Conservation (phyloP, 2,329 filamentous ascomycete species). For the Alternaria sp. region DNA sequence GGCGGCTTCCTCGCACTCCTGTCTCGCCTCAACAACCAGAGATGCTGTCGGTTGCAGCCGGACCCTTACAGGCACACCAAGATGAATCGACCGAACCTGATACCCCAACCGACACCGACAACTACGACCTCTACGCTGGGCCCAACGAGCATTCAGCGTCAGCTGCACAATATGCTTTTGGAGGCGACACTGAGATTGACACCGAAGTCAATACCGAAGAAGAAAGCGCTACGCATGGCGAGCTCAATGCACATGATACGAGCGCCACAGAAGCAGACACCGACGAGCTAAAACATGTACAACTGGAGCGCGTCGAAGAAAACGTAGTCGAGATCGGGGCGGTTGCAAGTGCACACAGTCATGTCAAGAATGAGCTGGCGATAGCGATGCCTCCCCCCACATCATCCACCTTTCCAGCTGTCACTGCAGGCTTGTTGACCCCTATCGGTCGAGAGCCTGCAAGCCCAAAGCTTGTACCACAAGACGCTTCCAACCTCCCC, state of each 20-base stretch:
- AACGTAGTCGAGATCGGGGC: background rate
- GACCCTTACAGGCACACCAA: background rate
- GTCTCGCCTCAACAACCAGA: constrained; percentile 32
- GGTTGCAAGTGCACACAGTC: background rate
- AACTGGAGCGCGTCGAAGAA: background rate
- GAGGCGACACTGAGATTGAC: constrained; percentile 43
- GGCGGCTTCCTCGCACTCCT: constrained; percentile 38
- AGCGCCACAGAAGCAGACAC: constrained; percentile 18
- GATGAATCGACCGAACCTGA: background rate
- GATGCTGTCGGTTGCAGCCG: constrained; percentile 11
- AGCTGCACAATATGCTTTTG: constrained; percentile 61
- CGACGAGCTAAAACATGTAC: constrained; percentile 13
- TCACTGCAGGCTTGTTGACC: constrained; percentile 33
- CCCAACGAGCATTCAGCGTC: constrained; percentile 60
- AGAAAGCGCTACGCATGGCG: constrained; percentile 17
- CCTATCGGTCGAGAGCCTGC: constrained; percentile 46
- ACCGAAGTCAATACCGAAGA: constrained; percentile 33
- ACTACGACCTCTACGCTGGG: constrained; percentile 37
- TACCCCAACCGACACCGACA: constrained; percentile 12
- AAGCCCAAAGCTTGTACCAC: constrained; percentile 45
- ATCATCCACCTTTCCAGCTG: constrained; percentile 31
- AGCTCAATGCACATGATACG: constrained; percentile 14
- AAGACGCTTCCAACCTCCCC: constrained; percentile 49
- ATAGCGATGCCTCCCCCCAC: constrained; percentile 47
- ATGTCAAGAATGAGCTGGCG: constrained; percentile 12